Evolutionary conservation across 2,329 filamentous ascomycete genomes (phyloP).

Genomic region (Dryadomyces sulphureus): DNA sequence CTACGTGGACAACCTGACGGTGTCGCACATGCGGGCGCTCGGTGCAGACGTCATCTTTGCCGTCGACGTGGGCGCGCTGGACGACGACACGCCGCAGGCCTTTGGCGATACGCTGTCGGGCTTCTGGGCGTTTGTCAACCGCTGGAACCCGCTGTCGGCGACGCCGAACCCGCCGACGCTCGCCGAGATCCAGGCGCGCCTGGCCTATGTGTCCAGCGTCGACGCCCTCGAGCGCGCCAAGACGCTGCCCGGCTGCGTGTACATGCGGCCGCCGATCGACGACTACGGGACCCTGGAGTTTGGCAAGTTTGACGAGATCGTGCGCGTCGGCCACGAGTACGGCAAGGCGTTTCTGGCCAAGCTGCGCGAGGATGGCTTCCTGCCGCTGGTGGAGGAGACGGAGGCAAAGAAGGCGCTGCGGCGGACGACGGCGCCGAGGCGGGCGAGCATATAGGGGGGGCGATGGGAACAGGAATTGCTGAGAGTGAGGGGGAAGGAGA

Average conservation of each 20-base stretch:
- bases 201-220: constrained; percentile 90
- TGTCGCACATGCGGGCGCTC: constrained; percentile 90
- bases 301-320: constrained; percentile 95
- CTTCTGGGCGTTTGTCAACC: constrained; percentile 86
- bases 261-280: constrained; percentile 93
- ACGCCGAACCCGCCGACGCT: constrained; percentile 87
- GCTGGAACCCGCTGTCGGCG: constrained; percentile 90
- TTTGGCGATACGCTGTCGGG: constrained; percentile 93
- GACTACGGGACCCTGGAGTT: constrained; percentile 91
- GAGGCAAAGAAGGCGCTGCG: constrained; percentile 64
- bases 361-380: constrained; percentile 61
- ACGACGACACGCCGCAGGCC: constrained; percentile 79
- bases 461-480: no score
- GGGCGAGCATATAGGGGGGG: constrained; percentile 59
- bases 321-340: constrained; percentile 73
- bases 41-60: constrained; percentile 92
- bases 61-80: constrained; percentile 81
- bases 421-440: constrained; percentile 63
- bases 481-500: no score
- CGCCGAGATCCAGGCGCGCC: constrained; percentile 84
- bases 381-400: constrained; percentile 56
- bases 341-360: constrained; percentile 67
- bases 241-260: constrained; percentile 76
- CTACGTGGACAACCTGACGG: constrained; percentile 93
- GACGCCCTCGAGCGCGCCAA: constrained; percentile 92